phyloP scores from a whole-genome alignment of 768 basidiomycete species.

The Calocybe indica region DNA sequence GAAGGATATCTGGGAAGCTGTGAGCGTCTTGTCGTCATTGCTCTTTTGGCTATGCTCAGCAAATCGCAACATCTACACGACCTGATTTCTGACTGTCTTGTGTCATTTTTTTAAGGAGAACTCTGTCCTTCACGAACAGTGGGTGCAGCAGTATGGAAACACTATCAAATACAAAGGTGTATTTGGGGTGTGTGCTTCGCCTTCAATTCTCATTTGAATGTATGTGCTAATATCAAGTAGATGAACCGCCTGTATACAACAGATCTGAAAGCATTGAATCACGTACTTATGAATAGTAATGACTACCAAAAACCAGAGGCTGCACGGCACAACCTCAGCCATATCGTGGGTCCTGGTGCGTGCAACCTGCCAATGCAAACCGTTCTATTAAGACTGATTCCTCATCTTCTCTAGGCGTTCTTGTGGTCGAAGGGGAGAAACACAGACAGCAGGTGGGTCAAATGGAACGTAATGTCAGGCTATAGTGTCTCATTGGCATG shows the following conservation, averaged over 20 bases:
- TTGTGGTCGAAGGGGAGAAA: constrained; percentile 42
- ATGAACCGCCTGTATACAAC: constrained; percentile 42
- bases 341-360: constrained; percentile 38
- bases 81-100: neutral
- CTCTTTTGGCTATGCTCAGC: neutral
- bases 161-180: constrained; percentile 16
- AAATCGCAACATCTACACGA: neutral
- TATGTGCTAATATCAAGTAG: constrained; percentile 11
- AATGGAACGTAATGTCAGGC: neutral
- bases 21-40: constrained; percentile 12
- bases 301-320: constrained; percentile 51
- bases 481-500: neutral
- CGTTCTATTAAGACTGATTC: neutral
- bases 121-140: constrained; percentile 14
- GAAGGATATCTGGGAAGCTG: constrained; percentile 35
- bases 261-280: constrained; percentile 58
- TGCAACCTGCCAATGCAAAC: neutral
- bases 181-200: constrained; percentile 30
- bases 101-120: constrained; percentile 21
- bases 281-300: constrained; percentile 53
- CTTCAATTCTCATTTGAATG: neutral
- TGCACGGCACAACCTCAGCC: constrained; percentile 27
- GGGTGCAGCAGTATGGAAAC: constrained; percentile 10
- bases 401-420: constrained; percentile 31
- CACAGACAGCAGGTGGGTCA: constrained; percentile 37